Evolutionary conservation across 2,329 filamentous ascomycete species (phyloP).

Genomic region (Neofusicoccum umdonicola): DNA sequence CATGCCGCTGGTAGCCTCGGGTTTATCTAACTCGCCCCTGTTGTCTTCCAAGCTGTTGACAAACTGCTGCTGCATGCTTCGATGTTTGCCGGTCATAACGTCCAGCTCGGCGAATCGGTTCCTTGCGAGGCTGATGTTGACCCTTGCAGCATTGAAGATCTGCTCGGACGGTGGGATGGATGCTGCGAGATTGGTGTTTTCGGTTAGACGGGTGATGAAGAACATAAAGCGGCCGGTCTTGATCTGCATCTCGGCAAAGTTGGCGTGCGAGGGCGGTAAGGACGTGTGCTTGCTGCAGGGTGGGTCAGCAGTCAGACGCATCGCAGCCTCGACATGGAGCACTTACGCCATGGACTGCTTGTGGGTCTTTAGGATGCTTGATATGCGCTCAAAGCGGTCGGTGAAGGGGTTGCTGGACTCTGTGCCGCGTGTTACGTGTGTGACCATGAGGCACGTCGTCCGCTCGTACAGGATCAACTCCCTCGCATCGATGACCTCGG

Average conservation of each 20-base stretch:
- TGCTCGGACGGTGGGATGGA: constrained; percentile 89
- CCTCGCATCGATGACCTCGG: constrained; percentile 83
- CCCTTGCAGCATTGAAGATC: constrained; percentile 82
- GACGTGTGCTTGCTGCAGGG: constrained; percentile 69
- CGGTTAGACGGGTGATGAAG: constrained; percentile 92
- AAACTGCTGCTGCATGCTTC: constrained; percentile 16
- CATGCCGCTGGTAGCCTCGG: not conserved
- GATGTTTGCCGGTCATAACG: constrained; percentile 29
- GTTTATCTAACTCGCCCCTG: not conserved
- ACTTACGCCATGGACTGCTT: constrained; percentile 69
- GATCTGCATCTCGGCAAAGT: constrained; percentile 78
- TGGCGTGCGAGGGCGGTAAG: constrained; percentile 75
- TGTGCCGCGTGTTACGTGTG: constrained; percentile 75
- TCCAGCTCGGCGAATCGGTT: constrained; percentile 72
- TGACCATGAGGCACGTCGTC: constrained; percentile 95
- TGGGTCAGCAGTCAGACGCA: constrained; percentile 27
- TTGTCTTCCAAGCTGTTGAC: constrained; percentile 10
- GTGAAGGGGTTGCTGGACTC: constrained; percentile 81
- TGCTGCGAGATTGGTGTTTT: constrained; percentile 94
- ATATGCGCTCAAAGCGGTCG: constrained; percentile 91
- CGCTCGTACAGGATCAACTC: constrained; percentile 94
- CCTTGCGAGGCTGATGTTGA: constrained; percentile 85
- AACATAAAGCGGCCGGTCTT: constrained; percentile 82
- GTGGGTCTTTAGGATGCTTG: constrained; percentile 97
- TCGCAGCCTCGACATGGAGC: not conserved